A percentile compares a stretch with the other conserved stretches of the same genome.
These are phyloP conservation scores for Botrytis hyacinthi DNA, from an alignment of 2,329 filamentous ascomycete species.

Conservation along the genomic window DNA sequence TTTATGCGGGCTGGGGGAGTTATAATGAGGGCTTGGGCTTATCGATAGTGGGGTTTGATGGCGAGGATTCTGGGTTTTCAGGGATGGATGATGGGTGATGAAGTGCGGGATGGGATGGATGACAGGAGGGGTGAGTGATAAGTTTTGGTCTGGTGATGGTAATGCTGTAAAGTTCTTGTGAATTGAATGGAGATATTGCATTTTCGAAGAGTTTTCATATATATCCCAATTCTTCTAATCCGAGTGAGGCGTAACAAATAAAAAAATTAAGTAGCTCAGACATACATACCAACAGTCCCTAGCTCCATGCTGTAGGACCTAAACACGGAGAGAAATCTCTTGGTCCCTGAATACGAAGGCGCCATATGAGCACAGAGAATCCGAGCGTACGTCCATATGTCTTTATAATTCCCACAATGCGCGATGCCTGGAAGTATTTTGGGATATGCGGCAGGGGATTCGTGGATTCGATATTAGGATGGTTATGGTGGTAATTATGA, in stretches of 20 bases:
- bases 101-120: background rate
- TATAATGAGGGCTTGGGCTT: background rate
- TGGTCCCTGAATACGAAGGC: background rate
- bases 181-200: no score
- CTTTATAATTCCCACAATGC: background rate
- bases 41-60: background rate
- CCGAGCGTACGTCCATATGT: constrained; percentile 3
- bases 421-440: background rate
- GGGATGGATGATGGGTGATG: background rate
- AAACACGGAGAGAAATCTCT: background rate
- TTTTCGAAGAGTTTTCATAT: no score
- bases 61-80: background rate
- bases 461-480: background rate
- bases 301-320: background rate
- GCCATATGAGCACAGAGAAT: background rate
- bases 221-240: background rate
- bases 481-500: background rate
- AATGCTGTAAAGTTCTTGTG: background rate
- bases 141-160: background rate
- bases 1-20: background rate
- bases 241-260: background rate
- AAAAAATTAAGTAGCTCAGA: background rate
- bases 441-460: background rate
- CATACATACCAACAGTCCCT: no score
- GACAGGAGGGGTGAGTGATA: background rate